These are phyloP conservation scores for Venturia asperata DNA, from an alignment of 2,329 filamentous ascomycete species.

Conservation along the genomic window DNA sequence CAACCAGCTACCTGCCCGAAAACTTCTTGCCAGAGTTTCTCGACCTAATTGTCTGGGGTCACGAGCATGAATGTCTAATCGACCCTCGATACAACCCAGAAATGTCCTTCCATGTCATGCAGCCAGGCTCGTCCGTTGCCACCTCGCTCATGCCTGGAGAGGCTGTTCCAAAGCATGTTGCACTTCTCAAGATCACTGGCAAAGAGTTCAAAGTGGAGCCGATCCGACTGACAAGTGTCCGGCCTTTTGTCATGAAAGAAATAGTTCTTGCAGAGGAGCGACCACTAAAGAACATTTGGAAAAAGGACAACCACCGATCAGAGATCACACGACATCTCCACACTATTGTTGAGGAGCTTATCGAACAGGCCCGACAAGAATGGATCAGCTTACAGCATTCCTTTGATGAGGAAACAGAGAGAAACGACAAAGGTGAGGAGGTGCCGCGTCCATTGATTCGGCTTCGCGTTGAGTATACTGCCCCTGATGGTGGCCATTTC, in stretches of 20 bases:
- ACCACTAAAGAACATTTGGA: constrained; percentile 68
- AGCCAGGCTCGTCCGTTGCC: constrained; percentile 91
- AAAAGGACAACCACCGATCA: constrained; percentile 73
- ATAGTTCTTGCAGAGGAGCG: constrained; percentile 69
- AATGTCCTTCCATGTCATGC: constrained; percentile 91
- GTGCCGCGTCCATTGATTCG: constrained; percentile 77
- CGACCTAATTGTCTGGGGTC: constrained; percentile 90
- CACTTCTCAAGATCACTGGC: constrained; percentile 76
- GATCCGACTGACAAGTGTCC: constrained; percentile 76
- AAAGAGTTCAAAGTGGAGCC: constrained; percentile 73
- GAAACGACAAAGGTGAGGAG: constrained; percentile 48
- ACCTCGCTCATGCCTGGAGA: constrained; percentile 88
- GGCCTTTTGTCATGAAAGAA: constrained; percentile 83
- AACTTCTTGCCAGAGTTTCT: constrained; percentile 87
- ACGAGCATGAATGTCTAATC: constrained; percentile 94
- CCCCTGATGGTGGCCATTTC: constrained; percentile 76
- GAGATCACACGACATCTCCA: constrained; percentile 73
- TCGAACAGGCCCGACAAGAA: constrained; percentile 71
- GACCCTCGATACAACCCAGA: constrained; percentile 77
- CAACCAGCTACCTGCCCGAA: constrained; percentile 91
- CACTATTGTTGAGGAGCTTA: constrained; percentile 75
- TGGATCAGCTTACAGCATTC: constrained; percentile 71
- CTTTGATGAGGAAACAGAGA: constrained; percentile 42
- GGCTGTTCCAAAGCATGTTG: constrained; percentile 83
- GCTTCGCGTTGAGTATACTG: constrained; percentile 82